Conservation (phyloP, 2,329 filamentous ascomycete species). For the Cercospora sojina region DNA sequence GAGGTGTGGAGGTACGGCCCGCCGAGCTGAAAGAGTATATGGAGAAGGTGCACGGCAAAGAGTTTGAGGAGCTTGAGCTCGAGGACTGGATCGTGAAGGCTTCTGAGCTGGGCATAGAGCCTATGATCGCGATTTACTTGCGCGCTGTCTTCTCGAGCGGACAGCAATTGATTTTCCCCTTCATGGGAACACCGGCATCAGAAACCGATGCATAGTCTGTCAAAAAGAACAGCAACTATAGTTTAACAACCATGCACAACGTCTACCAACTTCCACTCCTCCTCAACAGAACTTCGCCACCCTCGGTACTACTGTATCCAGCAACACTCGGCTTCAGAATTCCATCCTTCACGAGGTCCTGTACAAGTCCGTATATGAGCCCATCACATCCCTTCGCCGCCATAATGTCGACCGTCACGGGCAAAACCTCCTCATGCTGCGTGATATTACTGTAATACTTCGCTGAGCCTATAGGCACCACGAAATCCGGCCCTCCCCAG, state of each 20-base stretch:
- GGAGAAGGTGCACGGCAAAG: constrained; percentile 12
- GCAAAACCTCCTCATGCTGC: constrained; percentile 51
- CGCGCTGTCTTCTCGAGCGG: constrained; percentile 12
- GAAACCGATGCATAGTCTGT: background rate
- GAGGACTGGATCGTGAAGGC: constrained; percentile 22
- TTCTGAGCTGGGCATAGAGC: constrained; percentile 18
- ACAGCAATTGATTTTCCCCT: constrained; percentile 19
- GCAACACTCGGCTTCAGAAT: constrained; percentile 49
- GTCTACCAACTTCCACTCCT: constrained; percentile 7
- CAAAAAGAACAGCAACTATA: background rate
- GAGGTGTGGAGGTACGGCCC: constrained; percentile 17
- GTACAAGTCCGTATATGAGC: constrained; percentile 55
- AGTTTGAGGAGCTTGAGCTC: constrained; percentile 20
- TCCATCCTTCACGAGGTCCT: constrained; percentile 52
- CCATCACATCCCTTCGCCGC: constrained; percentile 62
- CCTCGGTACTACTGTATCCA: constrained; percentile 44
- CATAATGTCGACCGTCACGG: constrained; percentile 59
- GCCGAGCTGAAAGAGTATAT: constrained; percentile 16
- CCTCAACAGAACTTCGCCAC: constrained; percentile 44
- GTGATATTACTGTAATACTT: constrained; percentile 52
- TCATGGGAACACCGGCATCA: constrained; percentile 15
- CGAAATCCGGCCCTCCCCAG: constrained; percentile 50
- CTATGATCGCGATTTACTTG: constrained; percentile 22
- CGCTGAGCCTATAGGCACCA: constrained; percentile 45
- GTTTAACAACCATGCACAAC: background rate